Evolutionary conservation across 78 protist species (phyloP).

Genomic region (Dictyostelium capitatum): DNA sequence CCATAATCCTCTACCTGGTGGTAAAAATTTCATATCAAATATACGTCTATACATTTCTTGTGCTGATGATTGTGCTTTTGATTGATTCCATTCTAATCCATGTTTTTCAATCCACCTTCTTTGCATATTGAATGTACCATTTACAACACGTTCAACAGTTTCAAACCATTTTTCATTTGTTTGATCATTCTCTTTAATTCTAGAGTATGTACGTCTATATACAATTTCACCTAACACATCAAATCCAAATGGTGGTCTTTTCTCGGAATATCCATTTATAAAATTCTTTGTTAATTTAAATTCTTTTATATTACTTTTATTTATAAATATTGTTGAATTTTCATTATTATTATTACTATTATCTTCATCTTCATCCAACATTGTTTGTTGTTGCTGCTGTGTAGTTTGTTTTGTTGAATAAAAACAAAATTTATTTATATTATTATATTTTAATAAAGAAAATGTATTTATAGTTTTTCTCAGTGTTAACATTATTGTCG

Average conservation of each 20-base stretch:
- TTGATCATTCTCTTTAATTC: conserved; percentile 83
- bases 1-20: conserved; percentile 95
- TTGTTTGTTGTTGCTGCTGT: neutral
- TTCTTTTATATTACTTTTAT: neutral
- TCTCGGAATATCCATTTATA: conserved; percentile 21
- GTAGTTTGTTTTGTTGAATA: neutral
- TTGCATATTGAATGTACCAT: conserved; percentile 93
- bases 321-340: neutral
- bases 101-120: conserved; percentile 83
- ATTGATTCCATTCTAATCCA: conserved; percentile 78
- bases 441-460: neutral
- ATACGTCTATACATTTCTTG: conserved; percentile 90
- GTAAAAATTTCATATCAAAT: conserved; percentile 92
- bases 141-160: conserved; percentile 87
- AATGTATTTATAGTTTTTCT: no score
- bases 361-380: neutral
- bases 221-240: conserved; percentile 93
- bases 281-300: conserved; percentile 32
- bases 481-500: neutral
- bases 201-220: conserved; percentile 90
- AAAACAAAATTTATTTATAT: neutral
- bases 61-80: conserved; percentile 66
- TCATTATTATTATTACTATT: neutral
- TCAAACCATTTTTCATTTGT: conserved; percentile 90
- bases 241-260: conserved; percentile 83